Conservation (phyloP, 108 stramenopile species). For the Bacterosira constricta region DNA sequence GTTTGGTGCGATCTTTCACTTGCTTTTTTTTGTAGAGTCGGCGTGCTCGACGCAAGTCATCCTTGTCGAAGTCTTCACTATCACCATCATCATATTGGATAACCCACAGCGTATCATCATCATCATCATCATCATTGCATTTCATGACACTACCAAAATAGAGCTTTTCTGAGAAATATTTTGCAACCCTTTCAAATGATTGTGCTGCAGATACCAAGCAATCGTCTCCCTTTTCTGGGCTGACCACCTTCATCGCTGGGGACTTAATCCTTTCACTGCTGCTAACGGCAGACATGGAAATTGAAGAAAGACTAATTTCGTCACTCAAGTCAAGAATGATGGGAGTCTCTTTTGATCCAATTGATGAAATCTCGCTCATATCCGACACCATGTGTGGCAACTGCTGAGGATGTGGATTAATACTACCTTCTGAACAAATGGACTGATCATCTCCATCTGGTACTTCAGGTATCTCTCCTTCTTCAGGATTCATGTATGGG, state of each 20-base stretch:
- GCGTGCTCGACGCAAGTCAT: too few relatives aligned
- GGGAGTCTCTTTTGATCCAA: neutral
- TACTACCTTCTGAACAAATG: neutral
- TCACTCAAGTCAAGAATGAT: neutral
- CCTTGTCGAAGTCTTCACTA: too few relatives aligned
- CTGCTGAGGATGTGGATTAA: neutral
- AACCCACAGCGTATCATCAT: too few relatives aligned
- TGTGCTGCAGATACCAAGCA: too few relatives aligned
- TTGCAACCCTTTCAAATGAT: too few relatives aligned
- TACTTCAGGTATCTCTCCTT: neutral
- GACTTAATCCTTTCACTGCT: neutral
- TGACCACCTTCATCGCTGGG: neutral
- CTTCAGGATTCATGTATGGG: conserved; percentile 20
- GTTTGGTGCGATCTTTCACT: too few relatives aligned
- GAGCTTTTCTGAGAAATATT: too few relatives aligned
- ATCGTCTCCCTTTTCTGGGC: neutral
- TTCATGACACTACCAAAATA: too few relatives aligned
- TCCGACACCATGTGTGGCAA: too few relatives aligned
- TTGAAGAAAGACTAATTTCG: neutral
- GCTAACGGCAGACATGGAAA: neutral
- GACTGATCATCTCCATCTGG: neutral
- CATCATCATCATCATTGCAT: too few relatives aligned
- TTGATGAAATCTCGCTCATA: neutral
- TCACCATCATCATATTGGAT: too few relatives aligned
- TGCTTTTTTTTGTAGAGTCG: too few relatives aligned